Evolutionary conservation across 345 rosid species (phyloP), one percentile per base, ranked within the genome.

Genomic region (Laguncularia racemosa): DNA sequence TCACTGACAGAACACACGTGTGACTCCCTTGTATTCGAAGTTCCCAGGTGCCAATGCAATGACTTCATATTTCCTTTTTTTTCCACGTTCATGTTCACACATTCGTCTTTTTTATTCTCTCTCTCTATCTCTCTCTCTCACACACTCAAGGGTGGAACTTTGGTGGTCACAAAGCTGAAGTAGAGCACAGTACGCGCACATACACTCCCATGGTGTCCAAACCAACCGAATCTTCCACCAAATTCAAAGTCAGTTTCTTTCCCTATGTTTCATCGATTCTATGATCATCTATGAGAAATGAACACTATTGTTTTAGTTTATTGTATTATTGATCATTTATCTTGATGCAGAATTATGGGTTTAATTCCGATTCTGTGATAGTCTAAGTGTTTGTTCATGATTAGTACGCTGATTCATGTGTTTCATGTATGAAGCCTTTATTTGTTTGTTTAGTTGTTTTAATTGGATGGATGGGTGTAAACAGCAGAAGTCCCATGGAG

Each of bases 401-500:
- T 33, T 33, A 33, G 40, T 33, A 33, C 23, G 11, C 8, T 8
- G 38, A 16, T 55, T 55, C 21, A 33, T 33, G 21, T 55, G 46
- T 33, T 55, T 55, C 20, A 2, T 55, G 7, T 2, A 7, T n/a
- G 23, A 52, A 44, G 20, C 13, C 58, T 14, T 48, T 46, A 44
- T 38, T 17, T 52, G 16, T 38, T 19, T 52, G 43, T 47, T 46
- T 13, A 28, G 14, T 45, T 67, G 44, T 46, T 62, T 16, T 20
- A 50, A 33, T 33, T 33, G 40, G 40, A 33, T 7, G 6, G 40
- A 33, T 33, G 40, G 43, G 45, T 40, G 54, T 53, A 58, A 60
- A n/a, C n/a, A n/a, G n/a, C 73, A 78, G 85, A 84, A 83, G 65
- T 77, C 70, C 52, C 58, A 63, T 58, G 91, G 78, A 59, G 96